Evolutionary conservation across 1,284 basidiomycete species (phyloP).

Genomic region (Apiotrichum montevideense): DNA sequence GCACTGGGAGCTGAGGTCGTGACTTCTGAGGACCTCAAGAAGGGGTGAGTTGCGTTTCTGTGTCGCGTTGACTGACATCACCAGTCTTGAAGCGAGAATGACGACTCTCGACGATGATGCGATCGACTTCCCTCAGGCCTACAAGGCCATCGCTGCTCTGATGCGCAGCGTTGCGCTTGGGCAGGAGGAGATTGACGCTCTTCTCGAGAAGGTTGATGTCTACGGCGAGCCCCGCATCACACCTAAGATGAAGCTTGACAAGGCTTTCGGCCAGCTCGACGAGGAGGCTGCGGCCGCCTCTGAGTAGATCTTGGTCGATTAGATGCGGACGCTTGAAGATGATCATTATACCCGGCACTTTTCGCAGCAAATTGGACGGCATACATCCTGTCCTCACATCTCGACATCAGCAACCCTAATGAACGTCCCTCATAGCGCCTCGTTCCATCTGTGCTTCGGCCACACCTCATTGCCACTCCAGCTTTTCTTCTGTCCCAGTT

Average conservation of each 20-base stretch:
- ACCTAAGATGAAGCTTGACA: slow-evolving; percentile 39
- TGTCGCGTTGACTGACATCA: slow-evolving; percentile 7
- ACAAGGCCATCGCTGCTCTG: slow-evolving; percentile 66
- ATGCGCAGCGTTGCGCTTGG: slow-evolving; percentile 59
- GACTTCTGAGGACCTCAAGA: slow-evolving; percentile 56
- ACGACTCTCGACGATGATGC: slow-evolving; percentile 77
- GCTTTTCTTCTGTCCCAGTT: too few relatives aligned
- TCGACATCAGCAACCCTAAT: background rate
- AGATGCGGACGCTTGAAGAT: slow-evolving; percentile 3
- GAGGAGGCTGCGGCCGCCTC: slow-evolving; percentile 24
- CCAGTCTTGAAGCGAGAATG: slow-evolving; percentile 60
- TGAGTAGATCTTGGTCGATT: background rate
- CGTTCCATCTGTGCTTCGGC: background rate
- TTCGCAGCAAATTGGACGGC: too few relatives aligned
- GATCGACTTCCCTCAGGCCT: slow-evolving; percentile 82
- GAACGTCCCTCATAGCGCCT: background rate
- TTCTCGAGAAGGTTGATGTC: slow-evolving; percentile 38
- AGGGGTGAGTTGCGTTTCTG: slow-evolving; percentile 36
- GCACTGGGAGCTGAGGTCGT: slow-evolving; percentile 55
- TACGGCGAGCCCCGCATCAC: slow-evolving; percentile 38
- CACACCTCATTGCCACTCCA: too few relatives aligned
- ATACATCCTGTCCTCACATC: background rate
- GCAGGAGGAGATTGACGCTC: slow-evolving; percentile 55
- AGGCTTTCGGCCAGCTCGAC: slow-evolving; percentile 33
- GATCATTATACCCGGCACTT: slow-evolving; percentile 5